Evolutionary conservation across 169 alveolate species (phyloP).

Genomic region (Cryptosporidium bovis): DNA sequence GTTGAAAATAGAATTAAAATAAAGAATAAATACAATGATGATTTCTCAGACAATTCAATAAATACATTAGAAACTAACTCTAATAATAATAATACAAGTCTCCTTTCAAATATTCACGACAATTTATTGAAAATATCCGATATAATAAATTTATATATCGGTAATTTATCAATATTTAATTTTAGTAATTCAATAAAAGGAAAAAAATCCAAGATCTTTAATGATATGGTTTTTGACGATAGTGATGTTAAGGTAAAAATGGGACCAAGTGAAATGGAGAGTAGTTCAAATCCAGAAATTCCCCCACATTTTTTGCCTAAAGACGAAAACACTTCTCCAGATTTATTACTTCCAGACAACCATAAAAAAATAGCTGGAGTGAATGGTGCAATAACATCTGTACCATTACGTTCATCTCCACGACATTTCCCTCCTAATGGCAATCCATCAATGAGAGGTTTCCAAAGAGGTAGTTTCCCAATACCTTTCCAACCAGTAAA

Average conservation of each 20-base stretch:
- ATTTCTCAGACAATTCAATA: slow-evolving; percentile 10
- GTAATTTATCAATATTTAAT: slow-evolving; percentile 10
- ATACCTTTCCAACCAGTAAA: too few relatives aligned
- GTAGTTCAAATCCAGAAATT: too few relatives aligned
- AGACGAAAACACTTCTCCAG: too few relatives aligned
- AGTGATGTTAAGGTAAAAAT: too few relatives aligned
- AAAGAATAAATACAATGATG: background rate
- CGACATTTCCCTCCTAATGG: background rate
- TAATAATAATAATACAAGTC: slow-evolving; percentile 21
- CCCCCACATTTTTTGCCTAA: too few relatives aligned
- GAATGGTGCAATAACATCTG: too few relatives aligned
- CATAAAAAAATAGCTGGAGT: too few relatives aligned
- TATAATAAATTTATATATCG: slow-evolving; percentile 12
- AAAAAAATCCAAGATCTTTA: background rate
- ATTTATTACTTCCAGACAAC: too few relatives aligned
- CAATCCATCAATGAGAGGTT: too few relatives aligned
- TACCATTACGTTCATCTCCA: background rate
- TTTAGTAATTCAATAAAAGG: slow-evolving; percentile 24
- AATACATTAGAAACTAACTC: background rate
- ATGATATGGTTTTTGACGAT: too few relatives aligned
- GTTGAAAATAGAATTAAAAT: slow-evolving; percentile 1
- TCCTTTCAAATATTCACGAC: slow-evolving; percentile 2
- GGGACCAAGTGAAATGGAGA: too few relatives aligned
- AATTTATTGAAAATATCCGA: slow-evolving; percentile 10
- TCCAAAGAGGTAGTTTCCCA: too few relatives aligned